Evolutionary conservation across 1,284 basidiomycete species (phyloP).

Genomic region (Marasmius sp.): DNA sequence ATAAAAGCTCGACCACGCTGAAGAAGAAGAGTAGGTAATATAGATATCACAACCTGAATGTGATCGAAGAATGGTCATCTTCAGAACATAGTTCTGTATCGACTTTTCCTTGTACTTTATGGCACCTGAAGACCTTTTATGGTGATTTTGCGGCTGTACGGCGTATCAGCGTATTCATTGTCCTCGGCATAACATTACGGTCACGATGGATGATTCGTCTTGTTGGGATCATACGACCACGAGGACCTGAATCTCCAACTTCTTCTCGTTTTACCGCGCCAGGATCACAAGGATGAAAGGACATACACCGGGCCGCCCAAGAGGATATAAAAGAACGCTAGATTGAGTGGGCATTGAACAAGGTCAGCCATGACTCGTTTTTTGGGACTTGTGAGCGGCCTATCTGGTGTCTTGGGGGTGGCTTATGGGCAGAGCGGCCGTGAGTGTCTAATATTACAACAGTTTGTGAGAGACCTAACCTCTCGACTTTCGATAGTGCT

Average conservation of each 20-base stretch:
- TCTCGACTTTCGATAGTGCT: constrained; percentile 34
- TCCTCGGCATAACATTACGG: not conserved
- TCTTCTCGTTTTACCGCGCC: too few relatives aligned
- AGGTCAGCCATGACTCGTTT: not conserved
- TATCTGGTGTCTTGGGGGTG: too few relatives aligned
- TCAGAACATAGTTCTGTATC: too few relatives aligned
- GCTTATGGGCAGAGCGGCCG: not conserved
- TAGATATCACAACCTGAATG: too few relatives aligned
- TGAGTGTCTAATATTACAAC: not conserved
- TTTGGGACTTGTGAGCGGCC: too few relatives aligned
- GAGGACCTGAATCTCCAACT: not conserved
- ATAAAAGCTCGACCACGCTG: too few relatives aligned
- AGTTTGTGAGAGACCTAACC: not conserved
- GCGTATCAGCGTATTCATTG: too few relatives aligned
- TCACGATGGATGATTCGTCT: not conserved
- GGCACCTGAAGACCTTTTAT: too few relatives aligned
- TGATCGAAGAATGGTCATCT: too few relatives aligned
- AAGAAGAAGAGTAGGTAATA: too few relatives aligned
- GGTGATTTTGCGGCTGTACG: too few relatives aligned
- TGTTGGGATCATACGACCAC: not conserved
- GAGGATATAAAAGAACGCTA: not conserved
- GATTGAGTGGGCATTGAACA: not conserved
- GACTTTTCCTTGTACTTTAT: too few relatives aligned
- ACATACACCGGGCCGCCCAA: not conserved
- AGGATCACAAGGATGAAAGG: not conserved